Base-by-base conservation (phyloP, 2,329 filamentous ascomycete species). In the Ascochyta koolunga region DNA sequence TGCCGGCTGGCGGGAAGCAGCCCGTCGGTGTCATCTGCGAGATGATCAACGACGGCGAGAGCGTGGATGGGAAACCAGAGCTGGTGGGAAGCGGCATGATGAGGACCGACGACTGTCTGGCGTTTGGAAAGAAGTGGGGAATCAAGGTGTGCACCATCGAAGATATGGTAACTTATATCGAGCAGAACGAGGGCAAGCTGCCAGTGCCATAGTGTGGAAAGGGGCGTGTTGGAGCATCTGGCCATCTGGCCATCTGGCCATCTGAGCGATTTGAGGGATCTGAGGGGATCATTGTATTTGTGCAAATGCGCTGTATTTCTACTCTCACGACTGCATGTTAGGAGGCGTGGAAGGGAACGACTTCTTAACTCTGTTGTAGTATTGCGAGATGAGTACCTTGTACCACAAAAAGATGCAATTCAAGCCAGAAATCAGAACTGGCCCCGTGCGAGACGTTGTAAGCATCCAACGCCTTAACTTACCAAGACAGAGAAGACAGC, bases 101-200 rank as follows among this genome's bases (percentile, higher is more conserved):
- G 86, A 80, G 92, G 64, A 86, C 91, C 60, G 91, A 96, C 78
- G 90, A 86, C 32, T 97, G 93, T 78, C 80, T 99, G 70, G 84
- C 82, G 44, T 99, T 99, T 82, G 95, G 92, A 24, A 86, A 86
- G 76, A 87, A 83, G 76, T 98, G 89, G 87, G 92, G 92, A 4
- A 80, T 99, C 65, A 95, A 89, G 80, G 91, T 96, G 54, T 96
- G 93, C 78, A 98, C 95, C 25, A 98, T 99, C 77, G 92, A 93
- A 72, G 92, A 93, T 76, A 76, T 99, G 77, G 88, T 93, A 24
- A 81, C 80, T 52, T 89, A 96, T 73, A 79, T 96, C 54, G 89
- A 95, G 75, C 87, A 86, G 80, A 87, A 82, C 33, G 88, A 93
- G 78, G 87, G 87, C 6, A 74, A 70, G 64, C 43, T 74, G 57